Base-by-base conservation (phyloP, 352 stramenopile genomes). In the Globisporangium okanoganense region DNA sequence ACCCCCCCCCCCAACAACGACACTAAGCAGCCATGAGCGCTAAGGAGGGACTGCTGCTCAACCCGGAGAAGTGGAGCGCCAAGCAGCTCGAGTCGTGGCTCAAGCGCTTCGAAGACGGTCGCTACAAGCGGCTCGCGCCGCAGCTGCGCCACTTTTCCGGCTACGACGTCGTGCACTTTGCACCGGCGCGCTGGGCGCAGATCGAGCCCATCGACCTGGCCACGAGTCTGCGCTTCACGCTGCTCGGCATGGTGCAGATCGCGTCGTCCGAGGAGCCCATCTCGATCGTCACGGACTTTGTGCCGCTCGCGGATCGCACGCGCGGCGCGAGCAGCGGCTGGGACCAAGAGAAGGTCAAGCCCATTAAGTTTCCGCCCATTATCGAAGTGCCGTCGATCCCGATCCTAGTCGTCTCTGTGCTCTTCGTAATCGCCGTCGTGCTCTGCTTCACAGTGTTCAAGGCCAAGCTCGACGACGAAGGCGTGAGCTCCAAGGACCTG, bases 211-310 rank as follows among this genome's bases (percentile, higher is more conserved):
- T 71, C 18, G 73, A 90, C 45, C 66, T 95, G 40, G 84, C 84
- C 5, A 89, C 73, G 18, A 93, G 85, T 25, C 75, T 94, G 44
- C 86, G 86, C 40, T 95, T 93, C 68, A 95, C 86, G 58, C 69
- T 95, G 20, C 66, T 95, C 18, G 86, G 84, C 13, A 95, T 95
- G 86, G 74, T 90, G 36, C 86, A 95, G 55, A 82, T 95, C 38
- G 82, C 84, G 16, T 76, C 75, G 12, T 65, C 72, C 22, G 80
- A 90, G 8, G 81, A 83, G 31, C 65, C 73, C 1, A 57, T 90
- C 62, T 61, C 73, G n/a, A 92, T 92, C 63, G 80, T 91, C 40
- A 94, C 84, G 52, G 79, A 94, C 67, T 94, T 91, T 66, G 65
- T 90, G 33, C 75, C 82, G 50, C 62, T 90, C 44, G 60, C 57